Percentiles rank a stretch among this genome's conserved stretches.
These are phyloP conservation scores for Lactifluus piperatus DNA, from an alignment of 768 basidiomycete species.

Conservation along the genomic window DNA sequence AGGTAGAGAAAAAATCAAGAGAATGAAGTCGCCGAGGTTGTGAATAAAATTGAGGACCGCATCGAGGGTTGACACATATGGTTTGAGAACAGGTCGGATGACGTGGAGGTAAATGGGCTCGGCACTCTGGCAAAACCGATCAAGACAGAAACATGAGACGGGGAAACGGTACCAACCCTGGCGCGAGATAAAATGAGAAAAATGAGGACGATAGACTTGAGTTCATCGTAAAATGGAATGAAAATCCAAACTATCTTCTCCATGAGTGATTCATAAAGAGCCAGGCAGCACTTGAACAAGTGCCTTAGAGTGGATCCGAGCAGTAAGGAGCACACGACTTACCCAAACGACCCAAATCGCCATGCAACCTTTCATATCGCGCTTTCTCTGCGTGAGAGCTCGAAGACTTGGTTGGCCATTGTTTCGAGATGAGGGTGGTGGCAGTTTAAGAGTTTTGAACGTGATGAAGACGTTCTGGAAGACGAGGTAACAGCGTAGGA, in stretches of 20 bases:
- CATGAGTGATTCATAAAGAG: constrained; percentile 54
- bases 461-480: constrained; percentile 78
- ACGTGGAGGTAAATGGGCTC: constrained; percentile 80
- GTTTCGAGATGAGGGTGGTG: constrained; percentile 44
- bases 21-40: constrained; percentile 53
- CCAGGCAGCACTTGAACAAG: constrained; percentile 53
- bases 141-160: not conserved
- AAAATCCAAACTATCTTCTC: constrained; percentile 62
- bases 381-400: constrained; percentile 66
- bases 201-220: constrained; percentile 63
- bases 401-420: constrained; percentile 56
- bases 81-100: constrained; percentile 69
- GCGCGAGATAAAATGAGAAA: constrained; percentile 73
- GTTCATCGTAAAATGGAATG: constrained; percentile 77
- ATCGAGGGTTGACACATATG: constrained; percentile 62
- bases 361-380: constrained; percentile 78
- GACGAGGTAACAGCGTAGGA: constrained; percentile 60
- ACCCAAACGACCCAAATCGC: constrained; percentile 87
- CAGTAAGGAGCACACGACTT: constrained; percentile 23
- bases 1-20: constrained; percentile 37
- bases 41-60: constrained; percentile 49
- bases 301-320: constrained; percentile 16
- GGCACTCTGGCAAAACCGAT: constrained; percentile 47
- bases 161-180: constrained; percentile 35
- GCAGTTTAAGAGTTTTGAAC: constrained; percentile 71